These are phyloP conservation scores for Penicillium robsamsonii DNA, from an alignment of 495 filamentous ascomycete genomes.

Conservation along the genomic window DNA sequence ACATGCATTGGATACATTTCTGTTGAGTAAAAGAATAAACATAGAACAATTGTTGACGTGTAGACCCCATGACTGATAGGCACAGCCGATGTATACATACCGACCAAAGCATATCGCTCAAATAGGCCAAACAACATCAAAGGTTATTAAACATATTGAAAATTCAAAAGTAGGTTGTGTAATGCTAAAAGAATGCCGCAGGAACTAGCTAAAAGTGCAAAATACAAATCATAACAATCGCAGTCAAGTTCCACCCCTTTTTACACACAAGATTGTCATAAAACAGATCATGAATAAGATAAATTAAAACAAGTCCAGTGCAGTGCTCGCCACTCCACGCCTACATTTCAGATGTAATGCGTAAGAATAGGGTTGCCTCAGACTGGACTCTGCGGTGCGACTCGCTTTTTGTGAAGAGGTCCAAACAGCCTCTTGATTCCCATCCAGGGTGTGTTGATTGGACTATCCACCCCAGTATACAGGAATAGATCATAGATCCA, in stretches of 20 bases:
- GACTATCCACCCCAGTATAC: slow-evolving; percentile 54
- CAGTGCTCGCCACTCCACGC: neutral
- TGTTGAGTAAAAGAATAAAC: neutral
- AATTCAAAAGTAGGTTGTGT: neutral
- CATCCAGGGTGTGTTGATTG: slow-evolving; percentile 57
- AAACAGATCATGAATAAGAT: neutral
- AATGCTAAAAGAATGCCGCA: neutral
- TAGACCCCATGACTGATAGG: neutral
- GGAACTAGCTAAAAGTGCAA: neutral
- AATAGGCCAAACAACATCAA: neutral
- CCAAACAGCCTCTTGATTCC: slow-evolving; percentile 46
- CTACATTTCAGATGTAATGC: neutral
- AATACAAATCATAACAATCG: neutral
- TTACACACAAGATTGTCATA: neutral
- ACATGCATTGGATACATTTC: neutral
- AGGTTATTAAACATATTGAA: neutral
- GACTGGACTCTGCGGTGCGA: slow-evolving; percentile 23
- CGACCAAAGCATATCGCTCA: neutral
- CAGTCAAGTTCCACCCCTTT: neutral
- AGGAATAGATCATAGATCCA: slow-evolving; percentile 62
- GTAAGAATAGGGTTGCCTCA: slow-evolving; percentile 12
- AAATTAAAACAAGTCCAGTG: neutral
- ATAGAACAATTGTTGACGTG: neutral
- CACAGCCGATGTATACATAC: neutral
- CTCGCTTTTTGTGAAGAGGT: slow-evolving; percentile 19